Base-by-base conservation (phyloP, 2,329 filamentous ascomycete genomes). In the Apiospora malaysiana region DNA sequence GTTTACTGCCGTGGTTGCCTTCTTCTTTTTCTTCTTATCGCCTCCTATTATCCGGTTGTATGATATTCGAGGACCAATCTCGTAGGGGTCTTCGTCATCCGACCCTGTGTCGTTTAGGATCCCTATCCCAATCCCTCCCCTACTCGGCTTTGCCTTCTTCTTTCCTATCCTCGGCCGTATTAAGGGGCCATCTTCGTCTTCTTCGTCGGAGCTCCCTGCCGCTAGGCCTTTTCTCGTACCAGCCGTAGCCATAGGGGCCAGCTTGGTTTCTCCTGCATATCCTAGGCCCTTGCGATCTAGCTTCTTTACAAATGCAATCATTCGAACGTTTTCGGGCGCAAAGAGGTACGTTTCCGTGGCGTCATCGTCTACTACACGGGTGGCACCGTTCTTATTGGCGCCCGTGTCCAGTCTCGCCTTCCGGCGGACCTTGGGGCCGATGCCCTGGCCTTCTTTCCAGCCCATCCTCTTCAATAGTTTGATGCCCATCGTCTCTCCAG, bases 81-180 rank as follows among this genome's bases (percentile, higher is more conserved):
- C 93, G 78, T 97, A 98, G 0, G 94, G 93, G 77, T 98, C 95
- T 76, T 98, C 96, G 65, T 98, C 95, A 75, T 98, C 96, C 5
- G 95, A 98, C 14, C 94, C 95, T 25, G 92, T 96, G 75, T 98
- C 95, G 76, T 98, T 98, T 65, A 98, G 82, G 1, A 98, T 86
- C 0, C 95, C 95, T 18, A 97, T 91, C 0, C 95, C 95, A 74
- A 98, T 94, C 0, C 93, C 94, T 2, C 92, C 89, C 69, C 86
- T 86, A 1, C 77, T 79, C 71, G 78, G 83, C 71, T 84, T 83
- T 76, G 80, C 82, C 77, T 91, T 92, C 70, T 89, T 88, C 69
- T 85, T 86, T 3, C 74, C 71, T 21, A 69, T 27, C 43, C 70
- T 76, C n/a, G 77, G 77, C 67, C 74, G 75, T 42, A 76, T 79